These are phyloP conservation scores for Lavandula angustifolia DNA, from an alignment of 257 asterid species.

Conservation along the genomic window DNA sequence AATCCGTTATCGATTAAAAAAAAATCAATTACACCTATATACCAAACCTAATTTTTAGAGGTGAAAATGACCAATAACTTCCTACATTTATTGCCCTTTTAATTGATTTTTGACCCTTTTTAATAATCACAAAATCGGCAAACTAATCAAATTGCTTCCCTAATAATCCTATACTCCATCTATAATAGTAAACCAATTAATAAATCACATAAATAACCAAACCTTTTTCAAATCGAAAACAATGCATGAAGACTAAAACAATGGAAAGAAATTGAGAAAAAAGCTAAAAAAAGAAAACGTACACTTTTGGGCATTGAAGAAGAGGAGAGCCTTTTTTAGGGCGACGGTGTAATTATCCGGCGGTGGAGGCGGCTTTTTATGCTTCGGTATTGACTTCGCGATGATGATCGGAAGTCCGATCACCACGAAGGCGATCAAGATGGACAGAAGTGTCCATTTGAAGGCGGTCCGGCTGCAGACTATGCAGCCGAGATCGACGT, in stretches of 20 bases:
- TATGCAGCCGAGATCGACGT: constrained; percentile 77
- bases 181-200: not conserved
- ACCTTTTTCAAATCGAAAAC: not conserved
- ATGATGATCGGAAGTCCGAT: constrained; percentile 65
- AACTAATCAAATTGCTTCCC: not conserved
- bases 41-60: no score
- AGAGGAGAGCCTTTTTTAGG: constrained; percentile 67
- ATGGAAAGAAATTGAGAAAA: not conserved
- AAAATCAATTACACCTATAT: no score
- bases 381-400: constrained; percentile 49
- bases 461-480: constrained; percentile 56
- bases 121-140: not conserved
- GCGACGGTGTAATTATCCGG: constrained; percentile 74
- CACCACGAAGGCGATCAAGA: constrained; percentile 49
- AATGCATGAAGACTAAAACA: not conserved
- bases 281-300: constrained; percentile 35
- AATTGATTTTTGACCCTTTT: constrained; percentile 6
- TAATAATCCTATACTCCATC: not conserved
- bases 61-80: no score
- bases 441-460: constrained; percentile 45
- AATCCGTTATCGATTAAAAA: no score
- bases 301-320: constrained; percentile 98
- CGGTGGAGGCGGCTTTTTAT: constrained; percentile 43
- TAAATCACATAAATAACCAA: not conserved
- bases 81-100: no score